phyloP scores from a whole-genome alignment of 2,329 filamentous ascomycete genomes.

The Diaporthe caulivora region DNA sequence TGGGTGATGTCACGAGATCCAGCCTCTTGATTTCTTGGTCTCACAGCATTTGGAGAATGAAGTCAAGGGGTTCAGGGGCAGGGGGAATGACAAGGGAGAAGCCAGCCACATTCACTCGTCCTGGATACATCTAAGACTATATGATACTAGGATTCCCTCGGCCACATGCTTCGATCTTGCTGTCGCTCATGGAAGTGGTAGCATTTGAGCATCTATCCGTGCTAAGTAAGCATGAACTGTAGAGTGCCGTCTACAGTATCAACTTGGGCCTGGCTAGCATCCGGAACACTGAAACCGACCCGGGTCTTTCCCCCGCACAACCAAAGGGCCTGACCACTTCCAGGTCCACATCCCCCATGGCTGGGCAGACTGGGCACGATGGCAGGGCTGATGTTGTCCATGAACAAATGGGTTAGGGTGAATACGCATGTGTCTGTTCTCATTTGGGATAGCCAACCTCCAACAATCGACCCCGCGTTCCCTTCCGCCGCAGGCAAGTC shows the following conservation, averaged over 20 bases:
- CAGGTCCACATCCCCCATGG: neutral
- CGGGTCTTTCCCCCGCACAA: neutral
- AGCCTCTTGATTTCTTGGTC: neutral
- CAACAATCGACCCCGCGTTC: slow-evolving; percentile 7
- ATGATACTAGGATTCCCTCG: neutral
- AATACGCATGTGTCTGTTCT: slow-evolving; percentile 1
- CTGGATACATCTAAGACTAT: too few relatives aligned
- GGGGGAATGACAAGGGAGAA: neutral
- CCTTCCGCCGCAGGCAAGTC: neutral
- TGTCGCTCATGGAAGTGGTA: neutral
- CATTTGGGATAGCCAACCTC: neutral
- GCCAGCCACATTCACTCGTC: neutral
- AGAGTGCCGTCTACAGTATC: neutral
- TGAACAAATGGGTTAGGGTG: slow-evolving; percentile 1
- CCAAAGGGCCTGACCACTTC: neutral
- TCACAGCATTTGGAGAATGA: neutral
- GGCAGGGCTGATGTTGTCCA: slow-evolving; percentile 2
- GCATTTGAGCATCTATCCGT: too few relatives aligned
- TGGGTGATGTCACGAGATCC: slow-evolving; percentile 9
- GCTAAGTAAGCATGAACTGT: neutral
- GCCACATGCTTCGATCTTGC: neutral
- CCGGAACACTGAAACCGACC: neutral
- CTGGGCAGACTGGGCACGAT: too few relatives aligned
- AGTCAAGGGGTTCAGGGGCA: neutral
- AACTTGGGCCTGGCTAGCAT: neutral